Conservation (phyloP, 148 eudicot genomes). For the Pharnaceum exiguum region DNA sequence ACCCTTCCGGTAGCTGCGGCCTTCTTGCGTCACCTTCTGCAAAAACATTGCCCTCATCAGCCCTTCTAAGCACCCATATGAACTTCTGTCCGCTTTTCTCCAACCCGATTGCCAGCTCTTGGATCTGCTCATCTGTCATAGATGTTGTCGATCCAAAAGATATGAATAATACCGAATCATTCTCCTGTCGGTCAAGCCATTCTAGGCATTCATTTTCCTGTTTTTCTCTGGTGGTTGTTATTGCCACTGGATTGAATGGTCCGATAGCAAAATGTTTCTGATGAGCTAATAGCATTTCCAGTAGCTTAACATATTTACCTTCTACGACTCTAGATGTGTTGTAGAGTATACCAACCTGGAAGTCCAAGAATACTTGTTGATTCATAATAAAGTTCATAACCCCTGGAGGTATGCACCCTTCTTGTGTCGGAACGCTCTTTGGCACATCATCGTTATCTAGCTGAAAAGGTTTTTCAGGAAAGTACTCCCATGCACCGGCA, state of each 20-base stretch:
- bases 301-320: constrained; percentile 9
- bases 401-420: constrained; percentile 20
- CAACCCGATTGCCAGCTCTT: constrained; percentile 57
- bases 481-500: constrained; percentile 8
- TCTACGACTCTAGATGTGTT: constrained; percentile 24
- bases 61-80: constrained; percentile 54
- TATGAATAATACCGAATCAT: constrained; percentile 41
- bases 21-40: neutral
- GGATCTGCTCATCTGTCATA: constrained; percentile 32
- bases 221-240: neutral
- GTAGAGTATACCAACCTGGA: constrained; percentile 15
- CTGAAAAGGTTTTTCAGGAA: constrained; percentile 14
- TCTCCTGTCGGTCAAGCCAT: constrained; percentile 52
- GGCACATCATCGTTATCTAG: constrained; percentile 5
- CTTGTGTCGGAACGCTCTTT: neutral
- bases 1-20: constrained; percentile 45
- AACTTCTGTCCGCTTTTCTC: constrained; percentile 43
- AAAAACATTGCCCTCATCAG: neutral
- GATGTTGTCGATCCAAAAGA: constrained; percentile 58
- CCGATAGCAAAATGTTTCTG: constrained; percentile 34
- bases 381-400: constrained; percentile 7
- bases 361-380: constrained; percentile 4
- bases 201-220: constrained; percentile 23
- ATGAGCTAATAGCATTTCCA: neutral
- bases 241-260: constrained; percentile 26